A percentile compares a stretch with the other conserved stretches of the same genome.
Evolutionary conservation across 2,329 filamentous ascomycete genomes (phyloP).

Genomic region (Cytospora paraplurivora): DNA sequence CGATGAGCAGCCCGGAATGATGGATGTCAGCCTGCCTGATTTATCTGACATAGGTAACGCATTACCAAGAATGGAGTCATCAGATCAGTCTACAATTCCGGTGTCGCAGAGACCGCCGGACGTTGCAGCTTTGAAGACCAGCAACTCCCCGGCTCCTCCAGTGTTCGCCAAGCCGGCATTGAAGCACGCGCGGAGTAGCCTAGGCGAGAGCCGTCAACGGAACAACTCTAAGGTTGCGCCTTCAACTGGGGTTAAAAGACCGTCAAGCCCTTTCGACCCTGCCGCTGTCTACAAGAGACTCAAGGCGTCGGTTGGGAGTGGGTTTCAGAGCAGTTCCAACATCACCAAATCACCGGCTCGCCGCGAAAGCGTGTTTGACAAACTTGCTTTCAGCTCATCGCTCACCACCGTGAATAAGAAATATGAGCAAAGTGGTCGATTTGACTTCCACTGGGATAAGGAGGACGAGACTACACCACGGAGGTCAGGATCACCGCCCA

Average conservation of each 20-base stretch:
- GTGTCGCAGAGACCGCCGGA: constrained; percentile 30
- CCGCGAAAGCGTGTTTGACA: constrained; percentile 55
- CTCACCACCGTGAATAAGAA: constrained; percentile 59
- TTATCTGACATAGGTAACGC: constrained; percentile 36
- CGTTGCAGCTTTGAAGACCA: constrained; percentile 24
- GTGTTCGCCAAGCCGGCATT: constrained; percentile 63
- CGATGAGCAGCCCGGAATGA: constrained; percentile 59
- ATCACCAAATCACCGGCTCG: constrained; percentile 35
- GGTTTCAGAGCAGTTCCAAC: constrained; percentile 32
- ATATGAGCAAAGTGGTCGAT: constrained; percentile 59
- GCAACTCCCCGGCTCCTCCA: constrained; percentile 31
- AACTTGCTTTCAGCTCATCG: constrained; percentile 55
- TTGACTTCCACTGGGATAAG: constrained; percentile 47
- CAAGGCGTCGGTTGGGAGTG: constrained; percentile 46
- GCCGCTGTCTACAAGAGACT: constrained; percentile 62
- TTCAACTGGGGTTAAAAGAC: constrained; percentile 47
- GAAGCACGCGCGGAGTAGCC: constrained; percentile 58
- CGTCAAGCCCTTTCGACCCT: constrained; percentile 59
- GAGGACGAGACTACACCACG: constrained; percentile 34
- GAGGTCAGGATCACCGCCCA: constrained; percentile 43
- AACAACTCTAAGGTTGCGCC: constrained; percentile 37
- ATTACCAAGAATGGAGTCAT: constrained; percentile 14
- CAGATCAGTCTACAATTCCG: constrained; percentile 30
- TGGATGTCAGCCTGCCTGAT: constrained; percentile 42
- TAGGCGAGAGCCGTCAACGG: constrained; percentile 43